phyloP scores from a whole-genome alignment of 176 grass and related monocot genomes.

The Zizania latifolia region DNA sequence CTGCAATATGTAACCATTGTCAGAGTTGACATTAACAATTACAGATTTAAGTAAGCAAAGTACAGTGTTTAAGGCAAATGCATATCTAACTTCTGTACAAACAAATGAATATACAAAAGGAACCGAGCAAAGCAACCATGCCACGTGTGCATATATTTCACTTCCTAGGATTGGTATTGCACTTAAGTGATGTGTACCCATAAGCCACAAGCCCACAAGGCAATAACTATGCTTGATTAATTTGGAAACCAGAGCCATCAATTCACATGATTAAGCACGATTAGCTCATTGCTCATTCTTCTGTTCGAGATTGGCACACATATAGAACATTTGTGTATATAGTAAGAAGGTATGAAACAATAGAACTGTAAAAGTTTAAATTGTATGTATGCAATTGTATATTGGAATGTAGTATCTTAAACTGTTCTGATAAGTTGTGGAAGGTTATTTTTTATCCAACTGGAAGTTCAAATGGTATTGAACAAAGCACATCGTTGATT shows the following conservation, averaged over 20 bases:
- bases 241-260: background rate
- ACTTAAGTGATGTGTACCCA: background rate
- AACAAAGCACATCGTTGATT: background rate
- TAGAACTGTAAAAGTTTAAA: background rate
- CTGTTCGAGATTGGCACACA: background rate
- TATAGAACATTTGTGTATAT: background rate
- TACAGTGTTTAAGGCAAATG: background rate
- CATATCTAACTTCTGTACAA: background rate
- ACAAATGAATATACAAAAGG: background rate
- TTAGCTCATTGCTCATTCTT: slow-evolving; percentile 1
- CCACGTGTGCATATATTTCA: background rate
- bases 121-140: background rate
- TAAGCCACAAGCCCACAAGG: background rate
- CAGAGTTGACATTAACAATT: slow-evolving; percentile 8
- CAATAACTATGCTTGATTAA: background rate
- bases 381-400: background rate
- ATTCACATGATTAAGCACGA: background rate
- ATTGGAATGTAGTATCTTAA: background rate
- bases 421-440: background rate
- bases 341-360: background rate
- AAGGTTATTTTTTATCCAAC: background rate
- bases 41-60: background rate
- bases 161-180: background rate
- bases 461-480: slow-evolving; percentile 4
- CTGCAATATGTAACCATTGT: slow-evolving; percentile 25